Evolutionary conservation across 2,329 filamentous ascomycete genomes (phyloP), one percentile per base, ranked within the genome.

Genomic region (Ophiostoma montium): DNA sequence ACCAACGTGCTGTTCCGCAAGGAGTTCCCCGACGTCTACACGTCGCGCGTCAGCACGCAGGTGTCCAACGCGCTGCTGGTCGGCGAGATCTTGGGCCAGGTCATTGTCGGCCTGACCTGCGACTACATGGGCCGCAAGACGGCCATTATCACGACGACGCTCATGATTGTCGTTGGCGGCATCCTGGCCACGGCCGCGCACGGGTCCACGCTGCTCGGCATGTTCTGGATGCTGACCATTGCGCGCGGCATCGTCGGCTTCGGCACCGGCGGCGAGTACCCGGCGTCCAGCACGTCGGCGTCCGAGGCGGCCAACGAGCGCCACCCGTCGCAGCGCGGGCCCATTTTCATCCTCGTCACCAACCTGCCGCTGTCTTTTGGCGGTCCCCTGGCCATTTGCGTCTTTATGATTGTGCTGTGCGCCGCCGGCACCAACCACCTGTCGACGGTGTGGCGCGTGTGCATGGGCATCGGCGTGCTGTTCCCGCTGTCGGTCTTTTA

Each of bases 291-390:
- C 39, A 64, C 67, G 3, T 70, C 70, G 38, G 70, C 74, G 0
- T 65, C 68, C 12, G 75, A 79, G 57, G 70, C 74, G 0, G 70
- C 73, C 1, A 72, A 78, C 52, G 73, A 76, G 55, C 65, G 45
- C 0, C 58, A 62, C 38, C 58, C 57, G 1, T 55, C 48, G 3
- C 54, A 56, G 3, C 57, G 62, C 4, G 62, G 75, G 3, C 74
- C 76, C 59, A 70, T 77, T 57, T 75, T 78, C 50, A 72, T 72
- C n/a, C 67, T 76, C 63, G 64, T 75, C 12, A 66, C 68, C 2
- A 69, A 76, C 54, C 59, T 77, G 6, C 70, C 73, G 62, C 65
- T 30, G 54, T 63, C 44, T 1, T 52, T 77, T 10, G 74, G 73
- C 0, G 76, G 73, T 49, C 68, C 72, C 2, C 72, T 68, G 56